A percentile compares a stretch with the other conserved stretches of the same genome.
Conservation (phyloP, 352 stramenopile species). For the Phytopythium chamaehyphon region DNA sequence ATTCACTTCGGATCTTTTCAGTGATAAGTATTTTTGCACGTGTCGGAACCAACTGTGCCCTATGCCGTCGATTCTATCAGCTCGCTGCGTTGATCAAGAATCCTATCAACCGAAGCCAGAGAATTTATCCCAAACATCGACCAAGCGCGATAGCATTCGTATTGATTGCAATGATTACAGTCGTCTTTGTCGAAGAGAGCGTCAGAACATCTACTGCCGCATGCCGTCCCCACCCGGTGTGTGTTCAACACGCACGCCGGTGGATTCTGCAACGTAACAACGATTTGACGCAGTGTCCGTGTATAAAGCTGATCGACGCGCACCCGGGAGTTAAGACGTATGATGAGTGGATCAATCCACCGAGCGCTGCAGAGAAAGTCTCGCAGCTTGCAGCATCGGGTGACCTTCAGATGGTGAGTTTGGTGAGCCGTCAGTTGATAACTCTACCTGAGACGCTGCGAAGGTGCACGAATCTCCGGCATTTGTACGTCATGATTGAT, state of each 20-base stretch:
- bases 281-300: conserved; percentile 27
- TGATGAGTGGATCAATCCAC: conserved; percentile 23
- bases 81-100: conserved; percentile 9
- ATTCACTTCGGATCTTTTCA: conserved; percentile 26
- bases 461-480: conserved; percentile 16
- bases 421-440: conserved; percentile 23
- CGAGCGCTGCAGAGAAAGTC: conserved; percentile 17
- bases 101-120: neutral
- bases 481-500: conserved; percentile 16
- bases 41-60: conserved; percentile 19
- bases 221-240: conserved; percentile 14
- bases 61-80: conserved; percentile 17
- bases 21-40: conserved; percentile 18
- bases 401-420: conserved; percentile 17
- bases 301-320: conserved; percentile 24
- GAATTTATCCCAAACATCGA: conserved; percentile 12
- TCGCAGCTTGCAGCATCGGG: conserved; percentile 12
- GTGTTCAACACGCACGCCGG: conserved; percentile 14
- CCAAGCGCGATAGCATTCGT: conserved; percentile 9
- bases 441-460: conserved; percentile 18
- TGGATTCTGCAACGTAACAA: conserved; percentile 8
- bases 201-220: conserved; percentile 7
- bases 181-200: conserved; percentile 9
- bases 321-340: conserved; percentile 11
- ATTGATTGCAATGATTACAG: neutral